A percentile compares a stretch with the other conserved stretches of the same genome.
Evolutionary conservation across 106 monocot species (phyloP).

Genomic region (Gastrodia elata): DNA sequence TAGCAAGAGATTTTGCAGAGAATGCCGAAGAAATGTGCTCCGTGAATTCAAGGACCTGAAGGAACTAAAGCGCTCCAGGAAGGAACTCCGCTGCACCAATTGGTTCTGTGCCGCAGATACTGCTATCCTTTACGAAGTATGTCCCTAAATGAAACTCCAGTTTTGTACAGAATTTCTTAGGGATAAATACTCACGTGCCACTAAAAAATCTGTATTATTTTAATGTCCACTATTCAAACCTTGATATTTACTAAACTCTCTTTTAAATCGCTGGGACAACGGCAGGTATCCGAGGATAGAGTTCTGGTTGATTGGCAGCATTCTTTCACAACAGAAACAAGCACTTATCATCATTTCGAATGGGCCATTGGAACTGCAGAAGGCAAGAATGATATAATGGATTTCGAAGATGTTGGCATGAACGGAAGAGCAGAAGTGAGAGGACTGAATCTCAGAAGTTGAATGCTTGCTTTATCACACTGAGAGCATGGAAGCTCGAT

Average conservation of each 20-base stretch:
- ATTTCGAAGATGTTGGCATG: slow-evolving; percentile 87
- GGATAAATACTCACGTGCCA: not conserved
- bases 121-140: slow-evolving; percentile 57
- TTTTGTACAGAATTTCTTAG: not conserved
- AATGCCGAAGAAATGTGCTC: slow-evolving; percentile 67
- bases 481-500: slow-evolving; percentile 76
- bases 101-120: slow-evolving; percentile 75
- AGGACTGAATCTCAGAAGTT: slow-evolving; percentile 69
- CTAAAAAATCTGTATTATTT: not conserved
- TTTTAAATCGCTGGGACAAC: no score
- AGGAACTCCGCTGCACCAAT: slow-evolving; percentile 44
- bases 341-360: slow-evolving; percentile 88
- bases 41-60: slow-evolving; percentile 75
- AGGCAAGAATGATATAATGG: slow-evolving; percentile 82
- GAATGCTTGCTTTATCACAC: slow-evolving; percentile 62
- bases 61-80: slow-evolving; percentile 69
- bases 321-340: slow-evolving; percentile 53
- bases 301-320: slow-evolving; percentile 81
- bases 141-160: not conserved
- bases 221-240: not conserved
- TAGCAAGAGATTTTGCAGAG: slow-evolving; percentile 79
- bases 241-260: no score
- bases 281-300: slow-evolving; percentile 77
- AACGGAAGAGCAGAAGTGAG: slow-evolving; percentile 44
- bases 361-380: slow-evolving; percentile 91